These are phyloP conservation scores for Collybiopsis luxurians DNA, from an alignment of 768 basidiomycete species.

Conservation along the genomic window DNA sequence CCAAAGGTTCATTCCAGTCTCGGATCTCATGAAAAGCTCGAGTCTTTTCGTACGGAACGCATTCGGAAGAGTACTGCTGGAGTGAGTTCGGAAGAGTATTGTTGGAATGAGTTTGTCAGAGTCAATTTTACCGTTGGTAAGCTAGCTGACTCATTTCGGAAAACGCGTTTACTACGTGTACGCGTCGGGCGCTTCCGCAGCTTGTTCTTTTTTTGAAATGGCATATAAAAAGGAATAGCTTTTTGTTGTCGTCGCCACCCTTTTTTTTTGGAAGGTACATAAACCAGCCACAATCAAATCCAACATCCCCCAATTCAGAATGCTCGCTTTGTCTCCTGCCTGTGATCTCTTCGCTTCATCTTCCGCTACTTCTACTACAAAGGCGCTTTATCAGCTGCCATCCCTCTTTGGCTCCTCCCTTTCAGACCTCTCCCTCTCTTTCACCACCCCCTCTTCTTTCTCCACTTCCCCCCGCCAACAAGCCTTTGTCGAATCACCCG, in stretches of 20 bases:
- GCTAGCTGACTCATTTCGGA: neutral
- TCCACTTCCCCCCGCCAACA: neutral
- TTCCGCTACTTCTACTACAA: neutral
- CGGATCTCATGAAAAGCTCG: too few relatives aligned
- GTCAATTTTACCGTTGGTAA: neutral
- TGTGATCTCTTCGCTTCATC: conserved; percentile 3
- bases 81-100: neutral
- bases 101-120: neutral
- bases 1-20: too few relatives aligned
- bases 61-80: neutral
- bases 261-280: neutral
- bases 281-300: neutral
- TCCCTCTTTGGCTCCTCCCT: neutral
- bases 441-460: neutral
- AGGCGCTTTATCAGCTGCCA: neutral
- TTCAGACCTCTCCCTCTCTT: neutral
- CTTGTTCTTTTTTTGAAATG: neutral
- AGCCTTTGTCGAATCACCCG: neutral
- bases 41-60: neutral
- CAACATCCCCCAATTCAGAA: neutral
- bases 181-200: conserved; percentile 1
- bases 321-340: conserved; percentile 4
- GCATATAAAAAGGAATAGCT: neutral
- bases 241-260: neutral
- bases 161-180: neutral